phyloP scores from a whole-genome alignment of 2,329 filamentous ascomycete species.

The Fusarium protoensiforme region DNA sequence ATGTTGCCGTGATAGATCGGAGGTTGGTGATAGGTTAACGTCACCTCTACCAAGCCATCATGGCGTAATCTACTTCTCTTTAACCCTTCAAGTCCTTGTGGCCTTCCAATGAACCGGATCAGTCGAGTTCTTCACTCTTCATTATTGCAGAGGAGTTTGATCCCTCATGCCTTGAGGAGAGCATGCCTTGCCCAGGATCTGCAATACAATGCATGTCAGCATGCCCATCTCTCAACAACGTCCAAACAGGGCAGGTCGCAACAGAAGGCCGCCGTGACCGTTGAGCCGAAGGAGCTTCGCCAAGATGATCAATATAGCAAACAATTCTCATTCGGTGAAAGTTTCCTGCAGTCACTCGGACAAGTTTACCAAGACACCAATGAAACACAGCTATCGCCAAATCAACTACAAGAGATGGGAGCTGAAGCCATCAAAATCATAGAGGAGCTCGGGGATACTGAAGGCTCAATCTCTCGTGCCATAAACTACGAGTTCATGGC shows the following conservation, averaged over 20 bases:
- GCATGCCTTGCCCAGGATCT: not conserved
- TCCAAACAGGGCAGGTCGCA: not conserved
- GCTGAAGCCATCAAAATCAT: not conserved
- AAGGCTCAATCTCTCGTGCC: not conserved
- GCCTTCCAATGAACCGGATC: not conserved
- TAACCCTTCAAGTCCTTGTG: not conserved
- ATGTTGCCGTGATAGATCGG: not conserved
- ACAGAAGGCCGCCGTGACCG: not conserved
- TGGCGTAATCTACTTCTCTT: not conserved
- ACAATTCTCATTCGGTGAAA: not conserved
- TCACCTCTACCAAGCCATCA: not conserved
- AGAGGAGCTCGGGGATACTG: not conserved
- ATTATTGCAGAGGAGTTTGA: not conserved
- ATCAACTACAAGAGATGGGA: not conserved
- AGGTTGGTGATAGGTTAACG: not conserved
- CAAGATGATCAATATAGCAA: not conserved
- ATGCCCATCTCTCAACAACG: not conserved
- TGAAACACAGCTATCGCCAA: not conserved
- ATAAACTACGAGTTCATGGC: not conserved
- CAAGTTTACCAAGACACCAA: not conserved
- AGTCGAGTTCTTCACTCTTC: not conserved
- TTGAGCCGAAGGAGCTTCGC: not conserved
- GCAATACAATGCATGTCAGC: not conserved
- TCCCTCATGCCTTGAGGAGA: not conserved
- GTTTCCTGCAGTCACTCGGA: not conserved